phyloP scores from a whole-genome alignment of 1,139 yeast genomes.

The Saccharomyces hybrid region DNA sequence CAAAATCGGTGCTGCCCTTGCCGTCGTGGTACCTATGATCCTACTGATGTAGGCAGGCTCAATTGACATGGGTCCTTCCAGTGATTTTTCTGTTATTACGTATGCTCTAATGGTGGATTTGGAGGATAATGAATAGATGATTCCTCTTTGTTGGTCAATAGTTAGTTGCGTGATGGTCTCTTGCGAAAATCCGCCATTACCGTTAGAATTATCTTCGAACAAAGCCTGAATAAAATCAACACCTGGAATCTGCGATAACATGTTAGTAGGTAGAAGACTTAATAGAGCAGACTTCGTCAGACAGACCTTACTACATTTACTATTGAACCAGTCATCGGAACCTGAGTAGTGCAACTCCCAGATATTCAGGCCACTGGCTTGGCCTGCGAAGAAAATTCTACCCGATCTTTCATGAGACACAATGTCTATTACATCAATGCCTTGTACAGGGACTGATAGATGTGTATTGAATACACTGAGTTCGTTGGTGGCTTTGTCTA shows the following conservation, averaged over 20 bases:
- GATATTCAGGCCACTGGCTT: constrained; percentile 66
- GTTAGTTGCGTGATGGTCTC: constrained; percentile 60
- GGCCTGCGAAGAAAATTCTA: constrained; percentile 77
- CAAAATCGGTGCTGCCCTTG: constrained; percentile 36
- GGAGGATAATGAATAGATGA: constrained; percentile 77
- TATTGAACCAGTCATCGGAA: constrained; percentile 80
- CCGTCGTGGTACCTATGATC: constrained; percentile 50
- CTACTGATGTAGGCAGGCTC: constrained; percentile 39
- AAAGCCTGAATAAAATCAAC: constrained; percentile 35
- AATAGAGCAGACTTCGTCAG: constrained; percentile 63
- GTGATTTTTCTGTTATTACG: constrained; percentile 39
- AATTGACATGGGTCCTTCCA: constrained; percentile 35
- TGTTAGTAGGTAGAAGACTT: constrained; percentile 45
- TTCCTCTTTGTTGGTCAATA: constrained; percentile 68
- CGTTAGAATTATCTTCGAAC: constrained; percentile 27
- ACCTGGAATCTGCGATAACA: constrained; percentile 39
- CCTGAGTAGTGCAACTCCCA: constrained; percentile 89
- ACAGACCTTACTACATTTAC: constrained; percentile 76
- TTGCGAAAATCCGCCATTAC: constrained; percentile 28
- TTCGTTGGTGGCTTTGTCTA: constrained; percentile 42
- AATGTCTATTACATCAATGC: constrained; percentile 63
- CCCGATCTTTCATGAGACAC: constrained; percentile 56
- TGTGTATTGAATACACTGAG: constrained; percentile 77
- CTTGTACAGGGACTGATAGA: constrained; percentile 71
- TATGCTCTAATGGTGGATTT: constrained; percentile 79